Base-by-base conservation (phyloP, 345 rosid genomes). In the Excoecaria agallocha region DNA sequence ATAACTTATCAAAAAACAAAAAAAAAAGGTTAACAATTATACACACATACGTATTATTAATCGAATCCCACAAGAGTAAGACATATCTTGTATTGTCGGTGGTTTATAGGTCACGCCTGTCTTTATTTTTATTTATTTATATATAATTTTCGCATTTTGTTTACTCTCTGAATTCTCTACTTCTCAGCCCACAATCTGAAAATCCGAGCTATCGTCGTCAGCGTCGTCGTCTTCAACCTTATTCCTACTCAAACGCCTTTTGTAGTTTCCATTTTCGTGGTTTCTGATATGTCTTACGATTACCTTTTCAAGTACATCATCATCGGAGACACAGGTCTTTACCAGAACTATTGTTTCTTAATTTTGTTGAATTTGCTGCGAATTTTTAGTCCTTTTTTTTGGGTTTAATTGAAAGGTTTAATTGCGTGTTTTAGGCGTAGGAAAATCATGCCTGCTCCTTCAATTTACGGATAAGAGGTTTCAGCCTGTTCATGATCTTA, bases 401-500 rank as follows among this genome's bases (percentile, higher is more conserved):
- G 62, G n/a, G n/a, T n/a, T n/a, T n/a, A n/a, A n/a, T n/a, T n/a
- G n/a, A n/a, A n/a, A n/a, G 77, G 49, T 41, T 8, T 24, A n/a
- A 22, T 51, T 50, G 22, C 24, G 58, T 6, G 35, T 6, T 68
- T 73, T 84, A 87, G 91, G 94, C 24, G 90, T 89, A 35, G 94
- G 94, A 59, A 89, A 88, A 66, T 89, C 91, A 41, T 89, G 94
- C 71, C 81, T 88, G 83, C 83, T 89, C 11, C 69, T 89, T 77
- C 94, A 88, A 72, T 89, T 89, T 79, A 89, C 94, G 4, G 94
- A 87, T 82, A 89, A 89, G 87, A 82, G 94, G 81, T 89, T 87
- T 77, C 94, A 87, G 79, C 91, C 94, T 1, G 91, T 87, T 15
- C 93, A 89, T 71, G 93, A 89, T 72, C 86, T 89, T 43, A 89